A percentile compares a stretch with the other conserved stretches of the same genome.
phyloP scores from a whole-genome alignment of 1,139 yeast genomes.

The Meyerozyma carpophila region DNA sequence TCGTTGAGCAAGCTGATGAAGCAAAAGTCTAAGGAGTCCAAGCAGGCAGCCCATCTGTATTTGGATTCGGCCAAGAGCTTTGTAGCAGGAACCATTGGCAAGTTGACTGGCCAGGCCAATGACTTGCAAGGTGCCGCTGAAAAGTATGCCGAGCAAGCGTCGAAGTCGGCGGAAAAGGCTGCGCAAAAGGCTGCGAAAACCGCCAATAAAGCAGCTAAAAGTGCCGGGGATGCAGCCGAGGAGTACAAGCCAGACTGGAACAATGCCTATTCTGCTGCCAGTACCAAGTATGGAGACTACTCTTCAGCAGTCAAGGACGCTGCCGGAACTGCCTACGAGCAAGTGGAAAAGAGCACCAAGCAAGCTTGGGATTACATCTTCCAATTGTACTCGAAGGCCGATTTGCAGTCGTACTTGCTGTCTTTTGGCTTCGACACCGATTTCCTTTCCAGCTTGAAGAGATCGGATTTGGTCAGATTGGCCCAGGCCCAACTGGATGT shows the following conservation, averaged over 20 bases:
- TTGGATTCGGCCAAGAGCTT: neutral
- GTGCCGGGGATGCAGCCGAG: slow-evolving; percentile 8
- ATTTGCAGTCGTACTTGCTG: slow-evolving; percentile 46
- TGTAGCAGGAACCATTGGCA: neutral
- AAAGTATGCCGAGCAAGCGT: slow-evolving; percentile 3
- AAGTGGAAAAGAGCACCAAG: slow-evolving; percentile 6
- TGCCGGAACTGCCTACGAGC: slow-evolving; percentile 6
- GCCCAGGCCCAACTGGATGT: slow-evolving; percentile 58
- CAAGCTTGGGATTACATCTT: slow-evolving; percentile 14
- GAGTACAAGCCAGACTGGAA: slow-evolving; percentile 7
- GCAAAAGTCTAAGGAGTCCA: neutral
- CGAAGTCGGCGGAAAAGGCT: neutral
- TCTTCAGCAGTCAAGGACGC: slow-evolving; percentile 7
- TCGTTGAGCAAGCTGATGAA: neutral
- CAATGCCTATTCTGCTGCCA: slow-evolving; percentile 4
- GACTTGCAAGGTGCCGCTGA: slow-evolving; percentile 3
- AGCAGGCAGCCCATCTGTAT: neutral
- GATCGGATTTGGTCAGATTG: slow-evolving; percentile 39
- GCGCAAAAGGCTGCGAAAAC: slow-evolving; percentile 3
- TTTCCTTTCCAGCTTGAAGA: slow-evolving; percentile 28
- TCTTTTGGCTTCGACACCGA: slow-evolving; percentile 43
- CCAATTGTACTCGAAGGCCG: slow-evolving; percentile 46
- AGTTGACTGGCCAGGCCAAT: slow-evolving; percentile 2
- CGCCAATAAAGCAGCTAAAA: slow-evolving; percentile 7
- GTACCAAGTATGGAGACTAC: slow-evolving; percentile 3